Base-by-base conservation (phyloP, 2,329 filamentous ascomycete species). In the Fusarium pininemorale region DNA sequence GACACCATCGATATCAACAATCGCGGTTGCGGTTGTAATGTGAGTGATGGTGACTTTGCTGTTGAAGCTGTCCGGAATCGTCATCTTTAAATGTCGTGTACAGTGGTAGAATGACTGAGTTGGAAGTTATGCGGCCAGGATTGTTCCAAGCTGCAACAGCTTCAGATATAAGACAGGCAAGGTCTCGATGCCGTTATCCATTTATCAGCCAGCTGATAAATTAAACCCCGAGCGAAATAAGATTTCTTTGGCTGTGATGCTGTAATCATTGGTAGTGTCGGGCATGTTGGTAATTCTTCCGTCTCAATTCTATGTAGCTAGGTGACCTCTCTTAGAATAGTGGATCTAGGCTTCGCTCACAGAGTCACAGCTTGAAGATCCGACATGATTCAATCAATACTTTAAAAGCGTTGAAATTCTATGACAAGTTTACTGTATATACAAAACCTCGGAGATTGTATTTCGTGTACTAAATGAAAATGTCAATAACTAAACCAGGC, bases 381-480 rank as follows among this genome's bases (percentile, higher is more conserved):
- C 13, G 12, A 14, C 5, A 32, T 50, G 7, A 7, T 13, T 50
- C 7, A 32, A 18, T n/a, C 2, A 18, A 50, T 10, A 32, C 5
- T 18, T 7, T 16, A 12, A 5, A 3, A 13, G 12, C 22, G n/a
- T 13, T 4, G 5, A 4, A n/a, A 18, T 3, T 30, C 6, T 8
- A n/a, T 18, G 15, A 7, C 5, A 18, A 6, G 11, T 24, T 50
- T 5, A 2, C 12, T 1, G n/a, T n/a, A 1, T 3, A 32, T 5
- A 13, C 7, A 32, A 18, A 24, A 6, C 1, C 11, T 32, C 3
- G 10, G 18, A 22, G 24, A 50, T 8, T 16, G 7, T 13, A 5
- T 8, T 18, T 26, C 18, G 20, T 54, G 13, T 38, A 54, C 22
- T 28, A 22, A 54, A 38, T 28, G 24, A 22, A 28, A 53, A 8